These are phyloP conservation scores for Suillus brevipes DNA, from an alignment of 768 basidiomycete genomes.

Conservation along the genomic window DNA sequence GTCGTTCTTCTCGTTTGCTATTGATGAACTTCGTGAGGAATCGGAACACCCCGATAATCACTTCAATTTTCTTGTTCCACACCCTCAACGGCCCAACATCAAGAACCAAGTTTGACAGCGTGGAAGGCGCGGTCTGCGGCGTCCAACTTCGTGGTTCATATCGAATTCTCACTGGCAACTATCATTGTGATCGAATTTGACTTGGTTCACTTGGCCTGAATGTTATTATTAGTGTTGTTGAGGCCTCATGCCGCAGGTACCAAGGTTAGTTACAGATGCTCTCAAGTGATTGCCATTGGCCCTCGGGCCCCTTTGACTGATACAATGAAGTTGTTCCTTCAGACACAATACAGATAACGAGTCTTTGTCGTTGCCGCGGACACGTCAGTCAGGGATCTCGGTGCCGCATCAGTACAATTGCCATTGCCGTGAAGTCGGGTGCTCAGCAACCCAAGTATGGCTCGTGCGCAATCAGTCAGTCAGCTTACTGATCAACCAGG, in stretches of 20 bases:
- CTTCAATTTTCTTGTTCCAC: neutral
- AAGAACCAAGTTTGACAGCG: neutral
- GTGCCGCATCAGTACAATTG: neutral
- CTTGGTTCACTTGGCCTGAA: neutral
- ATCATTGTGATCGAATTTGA: neutral
- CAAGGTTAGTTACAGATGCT: neutral
- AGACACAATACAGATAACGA: neutral
- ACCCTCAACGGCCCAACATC: neutral
- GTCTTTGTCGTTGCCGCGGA: neutral
- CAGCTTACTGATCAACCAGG: neutral
- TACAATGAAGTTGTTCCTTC: neutral
- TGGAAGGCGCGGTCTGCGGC: neutral
- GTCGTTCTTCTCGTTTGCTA: constrained; percentile 13
- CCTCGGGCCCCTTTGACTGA: neutral
- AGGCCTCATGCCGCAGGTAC: neutral
- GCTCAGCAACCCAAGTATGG: neutral
- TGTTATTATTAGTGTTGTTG: neutral
- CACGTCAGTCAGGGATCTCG: neutral
- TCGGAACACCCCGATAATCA: neutral
- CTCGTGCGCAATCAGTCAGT: neutral
- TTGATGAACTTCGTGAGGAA: neutral
- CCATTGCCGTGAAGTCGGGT: neutral
- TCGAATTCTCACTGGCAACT: neutral
- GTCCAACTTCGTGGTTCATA: neutral
- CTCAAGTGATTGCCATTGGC: neutral